Conservation (phyloP, 805 yeast species). For the Zygoascus ofunaensis region DNA sequence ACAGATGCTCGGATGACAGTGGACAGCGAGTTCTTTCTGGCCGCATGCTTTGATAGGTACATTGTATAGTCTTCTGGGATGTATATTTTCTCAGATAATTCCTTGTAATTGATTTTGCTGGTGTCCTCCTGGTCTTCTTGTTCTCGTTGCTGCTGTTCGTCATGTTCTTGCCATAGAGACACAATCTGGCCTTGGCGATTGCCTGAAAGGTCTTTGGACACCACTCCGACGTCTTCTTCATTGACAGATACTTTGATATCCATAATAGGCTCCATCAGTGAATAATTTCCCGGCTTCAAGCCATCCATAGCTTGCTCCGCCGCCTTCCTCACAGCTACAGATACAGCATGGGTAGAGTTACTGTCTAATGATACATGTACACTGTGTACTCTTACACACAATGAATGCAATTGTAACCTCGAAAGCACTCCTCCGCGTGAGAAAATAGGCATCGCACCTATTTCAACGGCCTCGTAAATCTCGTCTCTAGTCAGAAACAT, state of each 20-base stretch:
- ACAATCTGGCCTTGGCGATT: slow-evolving; percentile 66
- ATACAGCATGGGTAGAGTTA: slow-evolving; percentile 31
- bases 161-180: slow-evolving; percentile 34
- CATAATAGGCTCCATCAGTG: slow-evolving; percentile 85
- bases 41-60: slow-evolving; percentile 29
- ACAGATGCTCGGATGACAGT: slow-evolving; percentile 60
- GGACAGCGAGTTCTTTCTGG: slow-evolving; percentile 31
- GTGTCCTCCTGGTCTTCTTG: slow-evolving; percentile 34
- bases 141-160: slow-evolving; percentile 42
- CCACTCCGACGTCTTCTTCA: slow-evolving; percentile 69
- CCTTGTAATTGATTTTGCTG: slow-evolving; percentile 13
- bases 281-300: slow-evolving; percentile 28
- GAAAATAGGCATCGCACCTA: slow-evolving; percentile 33
- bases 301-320: slow-evolving; percentile 32
- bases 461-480: slow-evolving; percentile 20
- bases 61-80: slow-evolving; percentile 60
- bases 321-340: slow-evolving; percentile 40
- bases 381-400: slow-evolving; percentile 42
- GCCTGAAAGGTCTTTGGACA: slow-evolving; percentile 75
- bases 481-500: slow-evolving; percentile 22
- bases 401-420: slow-evolving; percentile 49
- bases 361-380: slow-evolving; percentile 50
- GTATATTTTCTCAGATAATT: slow-evolving; percentile 48
- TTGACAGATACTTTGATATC: slow-evolving; percentile 54
- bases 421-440: slow-evolving; percentile 35